Base-by-base conservation (phyloP, 139 green algal species). In the Coccomyxa sp. region DNA sequence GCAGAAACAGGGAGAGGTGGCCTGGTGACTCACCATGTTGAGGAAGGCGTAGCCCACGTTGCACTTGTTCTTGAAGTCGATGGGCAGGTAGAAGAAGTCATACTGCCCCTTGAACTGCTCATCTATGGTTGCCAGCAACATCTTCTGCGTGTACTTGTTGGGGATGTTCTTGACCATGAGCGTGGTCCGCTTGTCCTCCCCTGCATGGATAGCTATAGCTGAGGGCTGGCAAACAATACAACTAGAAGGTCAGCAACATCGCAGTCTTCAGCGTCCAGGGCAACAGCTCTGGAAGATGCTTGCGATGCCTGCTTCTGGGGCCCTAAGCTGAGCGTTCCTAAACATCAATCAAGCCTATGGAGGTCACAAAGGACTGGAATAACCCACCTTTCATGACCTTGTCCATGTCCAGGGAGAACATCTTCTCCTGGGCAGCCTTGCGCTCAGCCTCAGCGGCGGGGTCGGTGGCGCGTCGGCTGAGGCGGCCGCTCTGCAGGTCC, bases 111-210 rank as follows among this genome's bases (percentile, higher is more conserved):
- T 82, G 88, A 98, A 95, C 27, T 87, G 78, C 81, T 98, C 95
- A 78, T 97, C 93, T 73, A 97, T 92, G 6, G 95, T 97, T 58
- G 91, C 85, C 70, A 99, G 86, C 80, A 99, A 92, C 96, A 99
- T 99, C 91, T 97, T 98, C 86, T 99, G 96, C 0, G 96, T 99
- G 91, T 99, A 99, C 90, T 99, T 99, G 92, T 99, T 99, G 77
- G 96, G 96, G 64, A 99, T 99, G 89, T 99, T 98, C 82, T 97
- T 97, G 55, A 99, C 92, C 96, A 99, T 99, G 10, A 99, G 84
- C 72, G 96, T 99, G 1, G 96, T 99, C 76, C 96, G 93, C 76
- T 77, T 86, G 87, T 99, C 96, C 39, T 96, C 88, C 12, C 92
- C 94, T 73, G 34, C 35, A n/a, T n/a, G n/a, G n/a, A n/a, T n/a